phyloP scores from a whole-genome alignment of 1,139 yeast genomes.

The Blastobotrys proliferans region DNA sequence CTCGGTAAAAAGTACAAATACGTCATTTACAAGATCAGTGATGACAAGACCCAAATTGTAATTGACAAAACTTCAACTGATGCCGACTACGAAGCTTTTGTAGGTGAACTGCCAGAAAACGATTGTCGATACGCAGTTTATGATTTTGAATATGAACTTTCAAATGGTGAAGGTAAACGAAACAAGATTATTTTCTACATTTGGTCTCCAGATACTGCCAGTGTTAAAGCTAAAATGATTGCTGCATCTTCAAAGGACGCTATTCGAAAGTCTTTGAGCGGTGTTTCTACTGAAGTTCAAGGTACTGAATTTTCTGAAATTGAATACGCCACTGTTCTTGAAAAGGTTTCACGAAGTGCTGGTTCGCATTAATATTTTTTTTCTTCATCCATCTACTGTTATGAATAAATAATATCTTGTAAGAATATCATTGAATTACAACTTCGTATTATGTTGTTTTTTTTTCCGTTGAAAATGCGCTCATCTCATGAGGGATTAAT shows the following conservation, averaged over 20 bases:
- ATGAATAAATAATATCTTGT: background rate
- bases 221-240: constrained; percentile 89
- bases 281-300: constrained; percentile 90
- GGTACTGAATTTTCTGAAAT: constrained; percentile 98
- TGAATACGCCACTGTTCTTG: constrained; percentile 87
- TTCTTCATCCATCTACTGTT: too few relatives aligned
- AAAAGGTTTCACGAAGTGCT: constrained; percentile 82
- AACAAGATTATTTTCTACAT: constrained; percentile 89
- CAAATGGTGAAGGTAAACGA: constrained; percentile 89
- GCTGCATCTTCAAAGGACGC: constrained; percentile 98
- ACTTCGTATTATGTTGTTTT: background rate
- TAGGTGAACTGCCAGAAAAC: constrained; percentile 86
- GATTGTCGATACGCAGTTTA: constrained; percentile 96
- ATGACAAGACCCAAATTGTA: constrained; percentile 80
- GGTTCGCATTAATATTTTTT: constrained; percentile 49
- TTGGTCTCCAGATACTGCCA: constrained; percentile 98
- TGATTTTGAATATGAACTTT: constrained; percentile 91
- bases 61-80: constrained; percentile 81
- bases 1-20: constrained; percentile 88
- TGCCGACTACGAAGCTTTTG: constrained; percentile 72
- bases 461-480: background rate
- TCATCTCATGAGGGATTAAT: too few relatives aligned
- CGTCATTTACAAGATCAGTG: constrained; percentile 75
- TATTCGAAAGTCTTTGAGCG: constrained; percentile 93
- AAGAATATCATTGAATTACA: background rate